Evolutionary conservation across 805 yeast species (phyloP), one percentile per base, ranked within the genome.

Genomic region (Pachysolen tannophilus): DNA sequence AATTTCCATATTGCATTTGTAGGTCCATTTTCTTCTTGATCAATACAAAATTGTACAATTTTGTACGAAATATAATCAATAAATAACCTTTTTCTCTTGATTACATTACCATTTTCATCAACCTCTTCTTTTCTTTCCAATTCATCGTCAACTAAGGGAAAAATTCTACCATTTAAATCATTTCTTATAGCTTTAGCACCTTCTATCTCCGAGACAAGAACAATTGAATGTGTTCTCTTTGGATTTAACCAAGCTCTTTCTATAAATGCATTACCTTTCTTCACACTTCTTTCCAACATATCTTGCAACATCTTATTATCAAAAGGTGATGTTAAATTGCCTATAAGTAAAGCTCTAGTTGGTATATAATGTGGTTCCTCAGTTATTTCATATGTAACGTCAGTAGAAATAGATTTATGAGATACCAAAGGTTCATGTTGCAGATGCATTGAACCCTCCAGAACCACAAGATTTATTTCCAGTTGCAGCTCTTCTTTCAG

Each of bases 211-310:
- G 61, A 55, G 13, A 60, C 55, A 30, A 67, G 49, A 17, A 67
- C 64, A 20, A 64, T 60, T 20, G 63, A 65, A 43, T 67, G 72
- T 6, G 69, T 53, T 43, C 69, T 43, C 24, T 55, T 44, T 28
- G 55, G 43, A 41, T 61, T 66, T 34, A 67, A 47, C 72, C 72
- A 67, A 5, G 68, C 69, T 32, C 72, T 47, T 41, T 65, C 71
- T 19, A 67, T 49, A 2, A 43, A 41, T 25, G 53, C 50, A 3
- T 39, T 35, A 5, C 48, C 41, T 10, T 40, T 42, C 16, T 50
- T 37, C 4, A 63, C 58, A 32, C 58, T 47, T 11, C 46, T 49
- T 29, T 53, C 55, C 35, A 67, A 39, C 39, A 58, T 40, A 16
- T 49, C 50, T 42, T 65, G 69, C 38, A 67, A 61, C 35, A 52